Evolutionary conservation across 1,284 basidiomycete genomes (phyloP).

Genomic region (Cystobasidiaceae sp.): DNA sequence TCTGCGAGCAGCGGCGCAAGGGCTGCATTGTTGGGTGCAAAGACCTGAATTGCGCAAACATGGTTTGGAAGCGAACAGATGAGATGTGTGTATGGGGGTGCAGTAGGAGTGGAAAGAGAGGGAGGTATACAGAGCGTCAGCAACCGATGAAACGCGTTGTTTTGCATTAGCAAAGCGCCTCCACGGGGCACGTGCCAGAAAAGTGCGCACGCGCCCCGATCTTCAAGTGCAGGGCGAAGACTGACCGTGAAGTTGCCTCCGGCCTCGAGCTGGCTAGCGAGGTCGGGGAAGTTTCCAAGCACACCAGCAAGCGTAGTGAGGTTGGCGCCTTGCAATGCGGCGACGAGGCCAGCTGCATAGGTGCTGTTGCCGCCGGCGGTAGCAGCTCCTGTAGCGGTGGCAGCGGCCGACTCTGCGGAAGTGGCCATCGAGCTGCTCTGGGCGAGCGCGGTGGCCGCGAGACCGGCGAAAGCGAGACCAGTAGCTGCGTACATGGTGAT

Average conservation of each 20-base stretch:
- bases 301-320: slow-evolving; percentile 22
- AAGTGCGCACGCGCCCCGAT: too few species aligned
- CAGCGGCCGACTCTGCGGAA: background rate
- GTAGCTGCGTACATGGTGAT: slow-evolving; percentile 6
- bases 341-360: slow-evolving; percentile 22
- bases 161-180: too few species aligned
- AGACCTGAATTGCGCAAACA: slow-evolving; percentile 26
- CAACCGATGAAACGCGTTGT: too few species aligned
- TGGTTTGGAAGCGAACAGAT: background rate
- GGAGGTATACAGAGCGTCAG: too few species aligned
- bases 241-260: slow-evolving; percentile 20
- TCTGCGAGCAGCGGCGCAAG: slow-evolving; percentile 28
- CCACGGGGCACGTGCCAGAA: too few species aligned
- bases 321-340: slow-evolving; percentile 13
- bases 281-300: slow-evolving; percentile 9
- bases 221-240: background rate
- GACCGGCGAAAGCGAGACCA: slow-evolving; percentile 12
- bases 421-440: background rate
- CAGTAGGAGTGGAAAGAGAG: background rate
- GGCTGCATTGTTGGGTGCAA: slow-evolving; percentile 36
- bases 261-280: slow-evolving; percentile 9
- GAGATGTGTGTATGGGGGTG: too few species aligned
- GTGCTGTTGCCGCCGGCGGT: background rate
- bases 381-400: background rate
- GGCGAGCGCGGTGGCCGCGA: background rate